Evolutionary conservation across 805 yeast genomes (phyloP).

Genomic region (Saturnispora saitoi): DNA sequence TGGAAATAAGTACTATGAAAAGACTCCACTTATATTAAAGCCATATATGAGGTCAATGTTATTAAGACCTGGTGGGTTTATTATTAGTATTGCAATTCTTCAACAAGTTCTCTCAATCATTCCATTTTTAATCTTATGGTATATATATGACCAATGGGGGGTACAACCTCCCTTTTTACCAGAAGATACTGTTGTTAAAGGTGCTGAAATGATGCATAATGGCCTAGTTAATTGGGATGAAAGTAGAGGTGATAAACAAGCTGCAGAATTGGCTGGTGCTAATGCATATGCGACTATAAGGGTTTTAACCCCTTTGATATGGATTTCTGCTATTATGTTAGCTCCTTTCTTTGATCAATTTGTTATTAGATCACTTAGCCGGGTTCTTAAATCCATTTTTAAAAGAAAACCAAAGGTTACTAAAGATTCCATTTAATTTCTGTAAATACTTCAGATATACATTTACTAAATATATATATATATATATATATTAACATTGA

Average conservation of each 20-base stretch:
- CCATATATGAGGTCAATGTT: constrained; percentile 27
- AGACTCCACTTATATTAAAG: constrained; percentile 24
- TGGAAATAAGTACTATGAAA: constrained; percentile 26
- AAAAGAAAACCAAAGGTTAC: constrained; percentile 9
- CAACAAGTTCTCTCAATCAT: constrained; percentile 48
- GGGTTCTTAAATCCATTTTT: constrained; percentile 16
- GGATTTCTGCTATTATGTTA: constrained; percentile 24
- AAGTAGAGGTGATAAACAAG: constrained; percentile 22
- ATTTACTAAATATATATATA: not conserved
- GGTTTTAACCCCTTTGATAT: constrained; percentile 20
- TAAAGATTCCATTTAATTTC: not conserved
- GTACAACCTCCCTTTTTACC: constrained; percentile 40
- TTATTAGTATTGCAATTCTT: constrained; percentile 38
- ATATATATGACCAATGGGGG: constrained; percentile 35
- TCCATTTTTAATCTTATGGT: constrained; percentile 47
- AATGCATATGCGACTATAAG: constrained; percentile 30
- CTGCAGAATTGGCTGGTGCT: constrained; percentile 28
- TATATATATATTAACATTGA: no score
- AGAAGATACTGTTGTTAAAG: constrained; percentile 39
- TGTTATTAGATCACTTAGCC: constrained; percentile 25
- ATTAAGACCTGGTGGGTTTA: constrained; percentile 29
- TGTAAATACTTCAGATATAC: not conserved
- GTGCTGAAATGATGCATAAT: constrained; percentile 37
- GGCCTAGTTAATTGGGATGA: constrained; percentile 25
- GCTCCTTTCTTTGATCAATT: constrained; percentile 31